phyloP scores from a whole-genome alignment of 441 rosid species.

The Arabidopsis hybrid region DNA sequence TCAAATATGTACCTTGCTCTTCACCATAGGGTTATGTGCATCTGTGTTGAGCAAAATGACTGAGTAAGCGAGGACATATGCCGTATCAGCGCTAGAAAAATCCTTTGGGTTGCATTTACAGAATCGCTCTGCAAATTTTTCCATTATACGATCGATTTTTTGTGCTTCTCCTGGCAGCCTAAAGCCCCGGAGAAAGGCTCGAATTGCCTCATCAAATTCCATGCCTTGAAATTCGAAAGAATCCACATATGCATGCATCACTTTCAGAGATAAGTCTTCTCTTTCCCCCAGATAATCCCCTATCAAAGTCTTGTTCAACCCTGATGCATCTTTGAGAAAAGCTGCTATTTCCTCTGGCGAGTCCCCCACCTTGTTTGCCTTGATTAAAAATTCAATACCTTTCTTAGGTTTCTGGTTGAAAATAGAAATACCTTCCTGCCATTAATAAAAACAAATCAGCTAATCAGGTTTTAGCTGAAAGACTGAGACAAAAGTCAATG shows the following conservation, averaged over 20 bases:
- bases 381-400: conserved; percentile 96
- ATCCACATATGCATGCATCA: conserved; percentile 98
- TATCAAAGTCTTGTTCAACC: conserved; percentile 83
- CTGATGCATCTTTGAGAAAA: conserved; percentile 94
- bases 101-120: conserved; percentile 97
- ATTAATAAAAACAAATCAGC: conserved; percentile 53
- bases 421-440: conserved; percentile 99
- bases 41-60: conserved; percentile 98
- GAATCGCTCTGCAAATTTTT: conserved; percentile 95
- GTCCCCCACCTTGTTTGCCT: conserved; percentile 94
- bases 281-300: conserved; percentile 99
- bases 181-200: conserved; percentile 87
- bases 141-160: conserved; percentile 98
- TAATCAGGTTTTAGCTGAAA: conserved; percentile 50
- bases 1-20: conserved; percentile 76
- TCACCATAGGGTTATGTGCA: conserved; percentile 98
- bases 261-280: conserved; percentile 91
- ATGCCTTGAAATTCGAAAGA: conserved; percentile 90
- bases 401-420: conserved; percentile 96
- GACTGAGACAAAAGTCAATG: conserved; percentile 24
- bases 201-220: conserved; percentile 98
- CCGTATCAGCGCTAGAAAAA: conserved; percentile 97
- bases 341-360: conserved; percentile 96
- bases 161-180: conserved; percentile 99
- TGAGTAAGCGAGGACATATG: conserved; percentile 98